Conservation (phyloP, 495 filamentous ascomycete genomes). For the Penicillium maclennaniae region DNA sequence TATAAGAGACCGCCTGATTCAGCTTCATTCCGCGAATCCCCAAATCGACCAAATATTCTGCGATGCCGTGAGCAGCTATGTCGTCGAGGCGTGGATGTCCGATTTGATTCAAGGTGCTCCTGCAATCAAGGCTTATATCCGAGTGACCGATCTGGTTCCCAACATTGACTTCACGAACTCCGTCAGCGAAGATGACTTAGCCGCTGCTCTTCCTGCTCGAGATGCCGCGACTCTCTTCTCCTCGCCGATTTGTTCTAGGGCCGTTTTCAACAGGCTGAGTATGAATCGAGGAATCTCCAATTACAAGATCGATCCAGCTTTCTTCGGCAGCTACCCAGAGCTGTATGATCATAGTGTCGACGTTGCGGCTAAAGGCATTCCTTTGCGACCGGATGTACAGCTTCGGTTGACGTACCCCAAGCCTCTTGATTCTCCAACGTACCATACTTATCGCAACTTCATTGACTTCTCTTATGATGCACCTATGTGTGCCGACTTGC, state of each 20-base stretch:
- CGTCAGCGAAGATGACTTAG: background rate
- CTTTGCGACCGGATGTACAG: conserved; percentile 6
- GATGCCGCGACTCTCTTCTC: conserved; percentile 6
- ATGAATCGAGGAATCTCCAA: conserved; percentile 8
- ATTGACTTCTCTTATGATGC: conserved; percentile 8
- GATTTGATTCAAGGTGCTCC: conserved; percentile 6
- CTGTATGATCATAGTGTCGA: conserved; percentile 7
- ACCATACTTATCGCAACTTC: conserved; percentile 9
- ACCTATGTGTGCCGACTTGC: background rate
- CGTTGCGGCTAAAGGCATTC: conserved; percentile 3
- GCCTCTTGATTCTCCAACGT: conserved; percentile 4
- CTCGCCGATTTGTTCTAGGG: background rate
- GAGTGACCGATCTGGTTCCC: conserved; percentile 6
- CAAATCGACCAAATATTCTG: conserved; percentile 9
- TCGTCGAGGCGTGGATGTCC: conserved; percentile 10
- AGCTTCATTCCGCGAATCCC: conserved; percentile 10
- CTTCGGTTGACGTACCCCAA: conserved; percentile 4
- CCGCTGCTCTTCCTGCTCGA: conserved; percentile 4
- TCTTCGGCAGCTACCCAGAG: conserved; percentile 9
- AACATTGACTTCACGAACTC: conserved; percentile 4
- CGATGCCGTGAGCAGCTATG: conserved; percentile 10
- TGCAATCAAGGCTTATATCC: conserved; percentile 4
- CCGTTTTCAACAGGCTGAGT: conserved; percentile 4
- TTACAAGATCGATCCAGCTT: conserved; percentile 10
- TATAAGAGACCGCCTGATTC: conserved; percentile 5